Evolutionary conservation across 305 asterid genomes (phyloP), one percentile per base, ranked within the genome.

Genomic region (Fraxinus angustifolia): DNA sequence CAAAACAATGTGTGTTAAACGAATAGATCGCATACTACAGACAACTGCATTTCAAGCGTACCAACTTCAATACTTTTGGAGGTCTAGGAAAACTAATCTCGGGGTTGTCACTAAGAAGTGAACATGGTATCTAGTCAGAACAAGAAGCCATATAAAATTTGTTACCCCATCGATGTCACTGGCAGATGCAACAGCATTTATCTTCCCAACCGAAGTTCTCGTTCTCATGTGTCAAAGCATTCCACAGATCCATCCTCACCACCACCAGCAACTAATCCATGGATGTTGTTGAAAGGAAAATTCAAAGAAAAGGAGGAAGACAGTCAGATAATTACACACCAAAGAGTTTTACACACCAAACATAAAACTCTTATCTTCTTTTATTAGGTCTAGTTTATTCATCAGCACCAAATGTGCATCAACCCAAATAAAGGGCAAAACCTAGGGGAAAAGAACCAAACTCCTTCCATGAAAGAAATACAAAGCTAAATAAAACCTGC

Each of bases 231-330:
- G 26, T 23, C 99, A 91, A 95, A 93, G 90, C 97, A 95, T 88
- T 95, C 97, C 16, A 93, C 90, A 62, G 92, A 93, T 79, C 99
- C 97, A 84, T 95, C 99, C 77, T 95, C 97, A 80, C 97, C 99
- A 79, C 98, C 99, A 85, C 88, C 88, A 84, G 97, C 96, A 58
- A 95, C 92, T 87, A 95, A 86, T 42, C 98, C 97, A 62, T 95
- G 98, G 79, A 91, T 85, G 85, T 91, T 87, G 87, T 97, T 93
- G 90, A 50, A 86, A 75, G 34, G 72, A 10, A 19, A 26, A 62
- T 40, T 56, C 75, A 75, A 76, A 70, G 71, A 75, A 76, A 78
- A 28, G 42, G 34, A 79, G 28, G n/a, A 36, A 40, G 11, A 40
- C 17, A 19, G 70, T 17, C 14, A 35, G 45, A 42, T 16, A 35